phyloP scores from a whole-genome alignment of 345 rosid species.

The Eucalyptus caleyi region DNA sequence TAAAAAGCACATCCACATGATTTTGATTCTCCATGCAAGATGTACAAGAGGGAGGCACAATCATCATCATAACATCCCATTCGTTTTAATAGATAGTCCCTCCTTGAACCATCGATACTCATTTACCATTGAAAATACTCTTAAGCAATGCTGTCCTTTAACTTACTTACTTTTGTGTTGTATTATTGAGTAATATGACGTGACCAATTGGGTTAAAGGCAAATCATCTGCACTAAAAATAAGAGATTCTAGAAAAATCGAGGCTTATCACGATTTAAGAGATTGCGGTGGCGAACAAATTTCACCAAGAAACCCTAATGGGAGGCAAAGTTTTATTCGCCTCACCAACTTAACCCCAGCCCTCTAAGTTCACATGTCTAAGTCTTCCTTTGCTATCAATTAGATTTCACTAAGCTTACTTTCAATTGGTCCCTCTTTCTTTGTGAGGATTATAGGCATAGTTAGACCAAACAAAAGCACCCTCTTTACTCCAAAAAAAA shows the following conservation, averaged over 20 bases:
- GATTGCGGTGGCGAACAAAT: not conserved
- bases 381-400: not conserved
- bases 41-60: not conserved
- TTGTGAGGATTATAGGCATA: not conserved
- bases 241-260: not conserved
- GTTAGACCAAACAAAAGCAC: not conserved
- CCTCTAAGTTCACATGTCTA: not conserved
- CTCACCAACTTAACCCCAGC: not conserved
- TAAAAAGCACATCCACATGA: constrained; percentile 36
- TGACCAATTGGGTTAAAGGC: not conserved
- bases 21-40: constrained; percentile 40
- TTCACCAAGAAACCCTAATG: not conserved
- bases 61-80: constrained; percentile 3
- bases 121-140: not conserved
- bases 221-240: not conserved
- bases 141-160: not conserved
- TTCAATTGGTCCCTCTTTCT: not conserved
- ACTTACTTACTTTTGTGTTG: not conserved
- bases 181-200: not conserved
- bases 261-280: not conserved
- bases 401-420: not conserved
- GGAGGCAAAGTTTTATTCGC: not conserved
- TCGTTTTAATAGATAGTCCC: not conserved
- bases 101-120: not conserved
- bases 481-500: not conserved